Evolutionary conservation across 345 rosid genomes (phyloP).

Genomic region (Odontarrhena argentea): DNA sequence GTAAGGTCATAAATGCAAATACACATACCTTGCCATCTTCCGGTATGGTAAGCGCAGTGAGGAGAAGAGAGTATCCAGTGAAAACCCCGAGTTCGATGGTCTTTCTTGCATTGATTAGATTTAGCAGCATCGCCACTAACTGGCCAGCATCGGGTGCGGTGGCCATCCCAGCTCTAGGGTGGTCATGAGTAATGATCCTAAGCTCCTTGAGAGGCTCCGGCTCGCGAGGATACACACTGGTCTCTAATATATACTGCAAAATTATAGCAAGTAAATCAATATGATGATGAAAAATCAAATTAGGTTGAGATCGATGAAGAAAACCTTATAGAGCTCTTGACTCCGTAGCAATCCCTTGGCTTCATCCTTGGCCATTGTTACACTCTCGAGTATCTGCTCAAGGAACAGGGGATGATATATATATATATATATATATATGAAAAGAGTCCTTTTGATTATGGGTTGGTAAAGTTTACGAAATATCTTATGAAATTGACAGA

Average conservation of each 20-base stretch:
- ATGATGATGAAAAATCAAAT: no score
- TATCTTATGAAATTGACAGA: no score
- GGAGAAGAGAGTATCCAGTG: constrained; percentile 89
- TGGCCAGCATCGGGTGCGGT: constrained; percentile 83
- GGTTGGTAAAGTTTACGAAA: no score
- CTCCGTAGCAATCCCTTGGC: no score
- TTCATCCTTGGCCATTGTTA: no score
- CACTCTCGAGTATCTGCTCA: no score
- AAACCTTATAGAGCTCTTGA: no score
- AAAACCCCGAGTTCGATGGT: constrained; percentile 76
- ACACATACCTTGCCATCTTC: constrained; percentile 60
- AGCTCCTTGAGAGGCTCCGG: constrained; percentile 66
- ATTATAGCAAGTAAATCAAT: no score
- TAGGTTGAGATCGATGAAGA: no score
- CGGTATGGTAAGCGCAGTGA: constrained; percentile 76
- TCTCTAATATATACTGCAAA: constrained; percentile 65
- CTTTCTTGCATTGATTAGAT: constrained; percentile 57
- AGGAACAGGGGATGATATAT: no score
- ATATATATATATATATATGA: no score
- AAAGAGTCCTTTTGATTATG: no score
- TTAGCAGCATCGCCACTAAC: constrained; percentile 58
- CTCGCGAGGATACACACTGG: constrained; percentile 74
- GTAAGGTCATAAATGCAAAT: background rate
- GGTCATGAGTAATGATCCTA: constrained; percentile 53
- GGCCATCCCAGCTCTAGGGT: constrained; percentile 51